These are phyloP conservation scores for Hsuehochloa calcarea DNA, from an alignment of 176 grass and related monocot species.

Conservation along the genomic window DNA sequence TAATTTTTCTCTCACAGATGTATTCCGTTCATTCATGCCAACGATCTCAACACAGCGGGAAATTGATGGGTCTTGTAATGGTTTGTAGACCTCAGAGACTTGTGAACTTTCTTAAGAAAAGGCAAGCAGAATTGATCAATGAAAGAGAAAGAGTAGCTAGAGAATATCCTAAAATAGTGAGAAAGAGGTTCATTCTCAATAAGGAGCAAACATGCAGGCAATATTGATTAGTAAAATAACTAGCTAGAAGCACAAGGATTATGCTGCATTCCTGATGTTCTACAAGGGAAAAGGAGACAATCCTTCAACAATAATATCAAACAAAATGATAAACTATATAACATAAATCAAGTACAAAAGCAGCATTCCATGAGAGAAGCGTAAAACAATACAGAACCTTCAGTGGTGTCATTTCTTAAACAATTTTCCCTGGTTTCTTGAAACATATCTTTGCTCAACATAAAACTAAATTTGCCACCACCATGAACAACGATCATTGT, in stretches of 20 bases:
- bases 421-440: background rate
- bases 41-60: conserved; percentile 62
- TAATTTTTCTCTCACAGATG: conserved; percentile 43
- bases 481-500: background rate
- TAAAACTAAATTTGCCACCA: conserved; percentile 18
- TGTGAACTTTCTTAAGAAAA: conserved; percentile 77
- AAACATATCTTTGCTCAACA: background rate
- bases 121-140: conserved; percentile 27
- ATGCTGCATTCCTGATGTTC: background rate
- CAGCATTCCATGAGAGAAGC: background rate
- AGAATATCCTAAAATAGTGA: conserved; percentile 20
- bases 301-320: background rate
- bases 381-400: conserved; percentile 4
- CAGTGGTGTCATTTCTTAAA: background rate
- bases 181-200: background rate
- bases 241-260: conserved; percentile 1
- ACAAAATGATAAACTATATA: conserved; percentile 1
- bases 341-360: background rate
- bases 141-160: conserved; percentile 1
- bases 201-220: background rate
- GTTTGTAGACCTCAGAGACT: conserved; percentile 78
- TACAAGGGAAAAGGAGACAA: background rate
- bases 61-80: conserved; percentile 89
- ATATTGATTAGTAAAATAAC: conserved; percentile 2
- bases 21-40: conserved; percentile 59